Percentiles rank a stretch among this genome's conserved stretches.
Evolutionary conservation across 2,329 filamentous ascomycete species (phyloP).

Genomic region (Hypoxylon sp.): DNA sequence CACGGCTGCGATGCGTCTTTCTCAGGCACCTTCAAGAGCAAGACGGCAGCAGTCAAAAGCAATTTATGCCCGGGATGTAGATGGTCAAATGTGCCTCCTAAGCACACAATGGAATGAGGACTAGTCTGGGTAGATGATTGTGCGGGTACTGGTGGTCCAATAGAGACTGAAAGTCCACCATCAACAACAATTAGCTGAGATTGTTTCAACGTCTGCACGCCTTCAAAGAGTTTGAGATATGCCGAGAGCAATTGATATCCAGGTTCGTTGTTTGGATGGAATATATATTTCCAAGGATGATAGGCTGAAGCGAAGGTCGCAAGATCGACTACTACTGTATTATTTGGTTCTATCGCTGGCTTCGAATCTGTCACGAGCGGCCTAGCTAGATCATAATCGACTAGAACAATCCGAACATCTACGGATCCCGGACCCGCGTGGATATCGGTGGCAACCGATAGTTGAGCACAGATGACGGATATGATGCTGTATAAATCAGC

Average conservation of each 20-base stretch:
- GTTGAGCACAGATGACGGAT: conserved; percentile 76
- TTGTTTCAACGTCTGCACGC: conserved; percentile 61
- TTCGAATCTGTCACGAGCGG: conserved; percentile 53
- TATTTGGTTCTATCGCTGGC: conserved; percentile 59
- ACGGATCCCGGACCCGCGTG: conserved; percentile 74
- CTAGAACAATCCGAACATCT: conserved; percentile 79
- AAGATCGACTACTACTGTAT: conserved; percentile 64
- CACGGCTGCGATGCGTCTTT: conserved; percentile 58
- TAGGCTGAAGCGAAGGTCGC: conserved; percentile 65
- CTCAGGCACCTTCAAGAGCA: conserved; percentile 72
- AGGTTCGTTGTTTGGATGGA: conserved; percentile 73
- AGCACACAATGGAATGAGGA: conserved; percentile 74
- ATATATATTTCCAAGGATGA: conserved; percentile 74
- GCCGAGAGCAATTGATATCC: conserved; percentile 69
- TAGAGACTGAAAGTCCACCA: conserved; percentile 64
- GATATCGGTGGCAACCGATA: conserved; percentile 71
- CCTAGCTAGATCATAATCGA: conserved; percentile 69
- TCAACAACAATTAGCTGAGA: conserved; percentile 66
- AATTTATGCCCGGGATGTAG: conserved; percentile 96
- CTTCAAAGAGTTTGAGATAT: conserved; percentile 64
- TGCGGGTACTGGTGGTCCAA: conserved; percentile 41
- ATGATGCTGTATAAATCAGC: conserved; percentile 84
- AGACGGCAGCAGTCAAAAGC: conserved; percentile 87
- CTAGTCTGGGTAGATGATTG: conserved; percentile 45
- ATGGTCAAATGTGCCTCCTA: conserved; percentile 97